Percentiles rank a stretch among this genome's conserved stretches.
These are phyloP conservation scores for Pistacia integerrima DNA, from an alignment of 345 rosid genomes.

Conservation along the genomic window DNA sequence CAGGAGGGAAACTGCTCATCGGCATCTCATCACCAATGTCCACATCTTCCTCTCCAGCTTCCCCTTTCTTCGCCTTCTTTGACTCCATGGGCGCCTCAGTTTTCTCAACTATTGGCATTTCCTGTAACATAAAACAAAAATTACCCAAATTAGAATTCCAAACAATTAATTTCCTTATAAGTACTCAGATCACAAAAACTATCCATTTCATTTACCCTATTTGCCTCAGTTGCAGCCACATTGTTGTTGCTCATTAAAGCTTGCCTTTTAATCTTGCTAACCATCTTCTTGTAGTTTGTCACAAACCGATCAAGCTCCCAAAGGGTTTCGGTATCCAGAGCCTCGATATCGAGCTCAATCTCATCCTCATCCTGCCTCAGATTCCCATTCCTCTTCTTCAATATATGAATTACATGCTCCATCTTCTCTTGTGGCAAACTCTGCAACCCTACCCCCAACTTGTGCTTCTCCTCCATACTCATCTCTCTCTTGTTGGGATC, in stretches of 20 bases:
- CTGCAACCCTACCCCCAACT: constrained; percentile 69
- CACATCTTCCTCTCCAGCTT: constrained; percentile 79
- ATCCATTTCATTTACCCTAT: constrained; percentile 34
- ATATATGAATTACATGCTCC: constrained; percentile 78
- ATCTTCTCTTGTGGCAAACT: constrained; percentile 81
- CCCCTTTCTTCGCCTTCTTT: constrained; percentile 73
- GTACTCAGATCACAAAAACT: not conserved
- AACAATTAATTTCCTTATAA: not conserved
- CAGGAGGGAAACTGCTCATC: constrained; percentile 70
- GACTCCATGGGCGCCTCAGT: constrained; percentile 46
- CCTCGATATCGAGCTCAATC: constrained; percentile 80
- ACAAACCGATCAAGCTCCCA: constrained; percentile 92
- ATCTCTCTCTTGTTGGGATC: constrained; percentile 79
- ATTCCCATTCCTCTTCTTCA: constrained; percentile 68
- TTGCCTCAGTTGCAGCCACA: constrained; percentile 25
- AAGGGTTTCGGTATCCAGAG: constrained; percentile 69
- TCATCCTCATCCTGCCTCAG: constrained; percentile 80
- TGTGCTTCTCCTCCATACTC: constrained; percentile 76
- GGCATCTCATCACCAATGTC: constrained; percentile 95
- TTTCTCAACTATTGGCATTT: constrained; percentile 30
- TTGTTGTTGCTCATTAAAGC: constrained; percentile 48
- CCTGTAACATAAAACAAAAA: constrained; percentile 27
- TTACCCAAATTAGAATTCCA: not conserved
- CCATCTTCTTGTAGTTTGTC: constrained; percentile 77
- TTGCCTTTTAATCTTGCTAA: constrained; percentile 76